phyloP scores from a whole-genome alignment of 176 grass and related monocot genomes.

The Musa schizocarpa region DNA sequence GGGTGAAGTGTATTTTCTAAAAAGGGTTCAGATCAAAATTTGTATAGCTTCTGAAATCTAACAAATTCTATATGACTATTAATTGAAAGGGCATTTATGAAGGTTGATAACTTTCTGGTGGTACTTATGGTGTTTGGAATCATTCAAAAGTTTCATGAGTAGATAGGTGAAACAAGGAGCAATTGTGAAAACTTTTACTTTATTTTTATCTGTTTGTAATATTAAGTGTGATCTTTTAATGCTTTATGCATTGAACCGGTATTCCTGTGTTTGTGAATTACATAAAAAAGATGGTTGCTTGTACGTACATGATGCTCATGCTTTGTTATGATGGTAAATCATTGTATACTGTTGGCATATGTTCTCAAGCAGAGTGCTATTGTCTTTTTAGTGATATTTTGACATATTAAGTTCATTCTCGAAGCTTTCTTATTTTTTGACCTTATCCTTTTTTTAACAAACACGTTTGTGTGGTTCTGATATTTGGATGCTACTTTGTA shows the following conservation, averaged over 20 bases:
- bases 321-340: not conserved
- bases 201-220: not conserved
- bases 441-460: not conserved
- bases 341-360: not conserved
- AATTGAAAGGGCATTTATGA: not conserved
- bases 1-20: not conserved
- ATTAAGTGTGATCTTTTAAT: not conserved
- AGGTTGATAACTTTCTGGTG: not conserved
- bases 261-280: not conserved
- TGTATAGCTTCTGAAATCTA: not conserved
- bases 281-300: not conserved
- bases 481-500: not conserved
- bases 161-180: not conserved
- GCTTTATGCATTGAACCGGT: not conserved
- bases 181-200: not conserved
- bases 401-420: not conserved
- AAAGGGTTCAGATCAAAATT: not conserved
- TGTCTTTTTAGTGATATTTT: not conserved
- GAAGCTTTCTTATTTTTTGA: not conserved
- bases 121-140: not conserved
- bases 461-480: not conserved
- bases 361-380: not conserved
- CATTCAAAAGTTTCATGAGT: not conserved
- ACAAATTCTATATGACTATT: not conserved
- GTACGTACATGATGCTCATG: not conserved